Evolutionary conservation across 2,329 filamentous ascomycete genomes (phyloP).

Genomic region (Pleomassaria siparia): DNA sequence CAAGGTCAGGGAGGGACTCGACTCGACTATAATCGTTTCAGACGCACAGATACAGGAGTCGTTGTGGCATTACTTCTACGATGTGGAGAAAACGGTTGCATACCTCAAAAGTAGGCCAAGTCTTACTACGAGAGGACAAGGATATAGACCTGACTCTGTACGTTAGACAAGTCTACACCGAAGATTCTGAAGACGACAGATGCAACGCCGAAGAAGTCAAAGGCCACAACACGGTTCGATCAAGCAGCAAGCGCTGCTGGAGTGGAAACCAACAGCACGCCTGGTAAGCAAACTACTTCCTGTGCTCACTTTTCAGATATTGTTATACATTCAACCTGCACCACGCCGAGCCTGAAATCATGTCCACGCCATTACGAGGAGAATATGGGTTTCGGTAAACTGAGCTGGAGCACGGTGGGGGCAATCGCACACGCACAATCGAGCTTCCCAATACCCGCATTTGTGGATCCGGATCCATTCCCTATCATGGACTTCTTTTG

Average conservation of each 20-base stretch:
- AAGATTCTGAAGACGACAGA: conserved; percentile 20
- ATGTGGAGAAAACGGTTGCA: conserved; percentile 79
- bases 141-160: background rate
- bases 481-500: conserved; percentile 66
- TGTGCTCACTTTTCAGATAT: background rate
- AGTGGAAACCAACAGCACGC: conserved; percentile 41
- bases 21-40: conserved; percentile 61
- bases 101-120: conserved; percentile 68
- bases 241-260: conserved; percentile 45
- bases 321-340: conserved; percentile 10
- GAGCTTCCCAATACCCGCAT: background rate
- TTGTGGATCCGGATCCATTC: background rate
- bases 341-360: conserved; percentile 7
- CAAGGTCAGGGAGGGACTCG: conserved; percentile 68
- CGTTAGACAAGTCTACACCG: conserved; percentile 29
- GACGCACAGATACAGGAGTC: conserved; percentile 82
- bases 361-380: background rate
- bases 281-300: conserved; percentile 48
- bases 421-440: background rate
- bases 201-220: conserved; percentile 41
- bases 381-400: background rate
- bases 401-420: background rate
- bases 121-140: background rate
- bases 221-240: conserved; percentile 48
- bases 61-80: conserved; percentile 95